These are phyloP conservation scores for Domatiomyces globalis DNA, from an alignment of 2,329 filamentous ascomycete species.

Conservation along the genomic window DNA sequence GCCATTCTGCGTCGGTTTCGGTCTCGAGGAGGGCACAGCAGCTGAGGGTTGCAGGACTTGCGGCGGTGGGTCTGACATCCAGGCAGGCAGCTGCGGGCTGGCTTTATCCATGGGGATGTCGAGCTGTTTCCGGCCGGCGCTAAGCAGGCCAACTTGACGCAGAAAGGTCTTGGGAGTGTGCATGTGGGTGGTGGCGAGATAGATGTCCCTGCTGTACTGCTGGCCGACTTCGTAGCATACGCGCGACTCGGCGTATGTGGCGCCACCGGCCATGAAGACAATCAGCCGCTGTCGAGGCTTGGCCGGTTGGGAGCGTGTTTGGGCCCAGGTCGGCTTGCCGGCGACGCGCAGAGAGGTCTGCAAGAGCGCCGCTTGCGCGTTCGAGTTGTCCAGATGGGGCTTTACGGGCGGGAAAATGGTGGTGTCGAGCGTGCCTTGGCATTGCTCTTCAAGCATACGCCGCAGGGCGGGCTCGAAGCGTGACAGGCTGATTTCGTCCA, in stretches of 20 bases:
- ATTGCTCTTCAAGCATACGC: slow-evolving; percentile 62
- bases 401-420: slow-evolving; percentile 58
- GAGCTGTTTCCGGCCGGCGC: slow-evolving; percentile 57
- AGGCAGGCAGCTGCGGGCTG: slow-evolving; percentile 65
- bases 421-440: slow-evolving; percentile 53
- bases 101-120: slow-evolving; percentile 71
- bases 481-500: slow-evolving; percentile 70
- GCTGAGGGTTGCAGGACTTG: slow-evolving; percentile 12
- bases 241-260: slow-evolving; percentile 80
- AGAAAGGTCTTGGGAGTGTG: slow-evolving; percentile 70
- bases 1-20: slow-evolving; percentile 11
- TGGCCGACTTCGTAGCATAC: slow-evolving; percentile 76
- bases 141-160: slow-evolving; percentile 67
- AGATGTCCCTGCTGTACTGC: slow-evolving; percentile 62
- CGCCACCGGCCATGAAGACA: slow-evolving; percentile 88
- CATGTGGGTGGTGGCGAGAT: slow-evolving; percentile 86
- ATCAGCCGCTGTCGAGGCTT: slow-evolving; percentile 85
- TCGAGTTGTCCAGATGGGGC: slow-evolving; percentile 42
- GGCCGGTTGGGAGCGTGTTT: slow-evolving; percentile 54
- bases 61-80: slow-evolving; percentile 51
- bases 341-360: slow-evolving; percentile 73
- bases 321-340: slow-evolving; percentile 81
- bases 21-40: slow-evolving; percentile 1
- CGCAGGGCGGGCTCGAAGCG: slow-evolving; percentile 74
- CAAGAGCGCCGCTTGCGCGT: slow-evolving; percentile 37